Evolutionary conservation across 768 basidiomycete genomes (phyloP), one percentile per base, ranked within the genome.

Genomic region (Mycena indigotica): DNA sequence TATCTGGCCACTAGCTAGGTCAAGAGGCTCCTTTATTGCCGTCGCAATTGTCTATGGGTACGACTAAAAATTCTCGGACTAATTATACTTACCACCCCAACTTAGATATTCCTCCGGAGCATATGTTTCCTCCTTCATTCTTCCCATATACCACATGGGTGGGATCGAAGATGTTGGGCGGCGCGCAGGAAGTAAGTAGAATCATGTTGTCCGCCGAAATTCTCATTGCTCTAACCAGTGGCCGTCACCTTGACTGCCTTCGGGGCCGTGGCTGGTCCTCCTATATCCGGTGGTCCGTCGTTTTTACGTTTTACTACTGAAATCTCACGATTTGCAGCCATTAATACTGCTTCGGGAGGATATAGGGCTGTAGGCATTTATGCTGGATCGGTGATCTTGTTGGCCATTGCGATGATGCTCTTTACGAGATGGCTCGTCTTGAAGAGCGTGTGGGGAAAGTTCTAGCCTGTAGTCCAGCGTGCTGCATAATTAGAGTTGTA

Each of bases 241-340:
- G 83, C 81, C 55, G 73, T 85, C 71, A 85, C 80, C 28, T 75
- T 88, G 52, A 58, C 83, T 21, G 80, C 88, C 0, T 35, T 89
- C 13, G 89, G 88, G 5, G 86, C 85, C 0, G 71, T 91, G 3
- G 77, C 76, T 0, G 89, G 89, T 0, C 87, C 87, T 2, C 89
- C 89, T 0, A 87, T 90, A 57, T 87, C 87, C 12, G 89, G 89
- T n/a, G n/a, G n/a, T n/a, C n/a, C n/a, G n/a, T n/a, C n/a, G n/a
- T n/a, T n/a, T n/a, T n/a, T n/a, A n/a, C n/a, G n/a, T n/a, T n/a
- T n/a, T n/a, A n/a, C n/a, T n/a, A n/a, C n/a, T n/a, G n/a, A n/a
- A n/a, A n/a, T n/a, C n/a, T n/a, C n/a, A n/a, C n/a, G n/a, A n/a
- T n/a, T n/a, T n/a, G n/a, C n/a, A 1, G 85, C 85, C 0, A 88